Evolutionary conservation across 129 eudicot genomes (phyloP).

Genomic region (Sambucus nigra): DNA sequence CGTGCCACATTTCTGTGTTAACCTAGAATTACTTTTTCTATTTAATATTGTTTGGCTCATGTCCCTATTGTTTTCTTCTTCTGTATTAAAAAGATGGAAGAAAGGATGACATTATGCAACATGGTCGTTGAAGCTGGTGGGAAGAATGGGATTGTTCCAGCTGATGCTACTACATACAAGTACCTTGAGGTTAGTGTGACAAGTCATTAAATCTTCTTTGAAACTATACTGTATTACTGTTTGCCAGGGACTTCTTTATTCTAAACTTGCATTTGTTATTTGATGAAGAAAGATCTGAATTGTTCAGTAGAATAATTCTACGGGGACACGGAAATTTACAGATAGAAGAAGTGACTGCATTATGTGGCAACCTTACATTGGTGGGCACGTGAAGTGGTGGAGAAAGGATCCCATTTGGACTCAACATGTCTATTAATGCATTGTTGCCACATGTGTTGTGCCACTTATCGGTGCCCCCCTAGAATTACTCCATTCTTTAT

Average conservation of each 20-base stretch:
- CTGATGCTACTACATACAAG: conserved; percentile 77
- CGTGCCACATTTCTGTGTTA: too few species aligned
- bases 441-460: too few species aligned
- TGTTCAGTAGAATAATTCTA: too few species aligned
- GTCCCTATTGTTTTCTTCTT: neutral
- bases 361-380: too few species aligned
- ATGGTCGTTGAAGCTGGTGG: conserved; percentile 99
- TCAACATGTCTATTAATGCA: too few species aligned
- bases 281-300: neutral
- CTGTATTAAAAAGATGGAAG: conserved; percentile 73
- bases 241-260: neutral
- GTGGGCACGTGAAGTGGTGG: too few species aligned
- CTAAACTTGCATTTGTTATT: neutral
- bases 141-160: conserved; percentile 90
- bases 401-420: too few species aligned
- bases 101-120: conserved; percentile 99
- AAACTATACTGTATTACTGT: neutral
- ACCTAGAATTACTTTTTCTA: too few species aligned
- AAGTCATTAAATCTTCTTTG: neutral
- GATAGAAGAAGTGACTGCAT: too few species aligned
- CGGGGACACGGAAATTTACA: too few species aligned
- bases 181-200: conserved; percentile 65
- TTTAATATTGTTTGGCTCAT: neutral
- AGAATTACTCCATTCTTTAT: too few species aligned
- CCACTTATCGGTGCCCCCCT: too few species aligned